These are phyloP conservation scores for Myxozyma sirexii DNA, from an alignment of 805 yeast species.

Conservation along the genomic window DNA sequence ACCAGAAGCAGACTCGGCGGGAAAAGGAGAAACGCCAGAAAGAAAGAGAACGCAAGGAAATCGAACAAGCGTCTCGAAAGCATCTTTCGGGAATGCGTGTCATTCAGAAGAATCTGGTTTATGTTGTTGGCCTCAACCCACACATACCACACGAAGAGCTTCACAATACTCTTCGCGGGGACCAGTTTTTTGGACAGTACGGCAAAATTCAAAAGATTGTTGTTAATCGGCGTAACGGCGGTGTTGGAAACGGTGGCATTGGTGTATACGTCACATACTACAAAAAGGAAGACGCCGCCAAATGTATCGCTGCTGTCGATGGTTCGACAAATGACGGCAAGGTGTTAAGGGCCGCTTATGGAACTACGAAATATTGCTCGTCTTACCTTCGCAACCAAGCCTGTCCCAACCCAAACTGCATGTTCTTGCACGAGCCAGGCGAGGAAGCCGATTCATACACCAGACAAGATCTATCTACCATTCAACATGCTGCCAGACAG, in stretches of 20 bases:
- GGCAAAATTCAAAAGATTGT: conserved; percentile 94
- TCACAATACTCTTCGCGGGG: conserved; percentile 78
- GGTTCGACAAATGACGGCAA: conserved; percentile 93
- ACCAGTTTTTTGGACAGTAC: conserved; percentile 96
- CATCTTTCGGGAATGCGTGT: conserved; percentile 95
- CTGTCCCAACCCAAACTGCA: conserved; percentile 98
- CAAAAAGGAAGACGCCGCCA: conserved; percentile 90
- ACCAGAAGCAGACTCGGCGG: conserved; percentile 73
- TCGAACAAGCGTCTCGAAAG: conserved; percentile 70
- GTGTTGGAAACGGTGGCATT: conserved; percentile 68
- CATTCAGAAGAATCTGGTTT: conserved; percentile 95
- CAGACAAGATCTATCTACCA: conserved; percentile 80
- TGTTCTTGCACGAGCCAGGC: conserved; percentile 99
- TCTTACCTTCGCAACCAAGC: conserved; percentile 91
- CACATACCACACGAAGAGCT: conserved; percentile 83
- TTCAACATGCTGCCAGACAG: conserved; percentile 49
- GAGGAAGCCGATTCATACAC: conserved; percentile 98
- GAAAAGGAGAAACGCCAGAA: conserved; percentile 74
- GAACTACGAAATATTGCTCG: conserved; percentile 98
- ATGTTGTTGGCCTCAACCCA: conserved; percentile 93
- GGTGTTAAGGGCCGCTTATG: conserved; percentile 86
- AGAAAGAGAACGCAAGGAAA: conserved; percentile 90
- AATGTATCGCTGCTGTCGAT: conserved; percentile 87
- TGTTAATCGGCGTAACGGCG: conserved; percentile 72
- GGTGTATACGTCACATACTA: conserved; percentile 96